Evolutionary conservation across 805 yeast species (phyloP), one percentile per base, ranked within the genome.

Genomic region (Teunomyces funiuensis): DNA sequence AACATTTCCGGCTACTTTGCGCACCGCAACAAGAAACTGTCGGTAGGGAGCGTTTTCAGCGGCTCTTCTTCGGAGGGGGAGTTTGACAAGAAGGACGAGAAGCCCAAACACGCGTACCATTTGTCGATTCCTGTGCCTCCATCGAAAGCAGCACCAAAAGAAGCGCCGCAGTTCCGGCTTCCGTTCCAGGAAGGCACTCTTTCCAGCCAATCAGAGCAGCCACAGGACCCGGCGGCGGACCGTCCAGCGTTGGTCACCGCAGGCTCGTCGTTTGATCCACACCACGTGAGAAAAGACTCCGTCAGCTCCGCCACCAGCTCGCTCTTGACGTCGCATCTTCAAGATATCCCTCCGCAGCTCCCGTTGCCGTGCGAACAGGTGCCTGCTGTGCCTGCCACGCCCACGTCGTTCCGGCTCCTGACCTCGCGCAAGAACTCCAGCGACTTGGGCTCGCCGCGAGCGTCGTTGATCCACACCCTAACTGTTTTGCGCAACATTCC

Each of bases 131-230:
- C 66, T 4, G 36, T 57, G 2, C 56, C 61, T 4, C 47, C 50
- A 1, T 40, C 44, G 4, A 51, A 55, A 22, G 53, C 57, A 20
- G 52, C 52, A 14, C 58, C 63, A n/a, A 55, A 65, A 20, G 76
- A 69, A 5, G 65, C 72, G 1, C 85, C 85, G 2, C 74, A 66
- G 36, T 85, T 85, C 56, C 71, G 93, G 53, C 66, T 80, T 11
- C 91, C 91, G 0, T 85, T 84, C 55, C 88, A 82, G 54, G 86
- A 82, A 1, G n/a, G n/a, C n/a, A n/a, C n/a, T n/a, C n/a, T n/a
- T n/a, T n/a, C n/a, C n/a, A n/a, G n/a, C n/a, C n/a, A n/a, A n/a
- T n/a, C n/a, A n/a, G n/a, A n/a, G n/a, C n/a, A n/a, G n/a, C n/a
- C n/a, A n/a, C n/a, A n/a, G n/a, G n/a, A n/a, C n/a, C n/a, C n/a